Evolutionary conservation across 768 basidiomycete species (phyloP), one percentile per base, ranked within the genome.

Genomic region (Kwoniella botswanensis): DNA sequence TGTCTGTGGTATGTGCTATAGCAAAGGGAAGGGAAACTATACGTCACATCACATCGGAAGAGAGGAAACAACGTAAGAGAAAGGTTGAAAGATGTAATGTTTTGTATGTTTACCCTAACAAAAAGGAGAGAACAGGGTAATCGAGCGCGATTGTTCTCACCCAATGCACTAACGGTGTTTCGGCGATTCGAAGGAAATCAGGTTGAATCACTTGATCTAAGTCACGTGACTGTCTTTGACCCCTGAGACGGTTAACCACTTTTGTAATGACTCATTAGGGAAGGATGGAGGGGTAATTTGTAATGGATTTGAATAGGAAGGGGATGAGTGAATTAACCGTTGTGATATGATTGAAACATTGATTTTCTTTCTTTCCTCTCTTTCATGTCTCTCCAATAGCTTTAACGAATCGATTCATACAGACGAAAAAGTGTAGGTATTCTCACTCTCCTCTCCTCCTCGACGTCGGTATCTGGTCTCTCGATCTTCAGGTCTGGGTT

Each of bases 151-250:
- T 61, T 61, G 59, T 61, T 61, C 46, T 61, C 41, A 43, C 15
- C 18, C 12, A 50, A 10, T 35, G 35, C 35, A 50, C 46, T 50
- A 43, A 50, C 67, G 59, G 58, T 18, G 53, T 60, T 68, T 63
- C 67, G 67, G 60, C 60, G 62, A 53, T 68, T 63, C 60, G 58
- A 21, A 18, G 26, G 44, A 43, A 54, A 65, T 65, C 64, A 65
- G 11, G 29, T 41, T 42, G 65, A 54, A 41, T 67, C 63, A 53
- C 63, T 50, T 63, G 46, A 21, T 41, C 13, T n/a, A 55, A 35
- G 21, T 65, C 63, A 65, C 63, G 63, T 65, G 65, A 57, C 24
- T 11, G 12, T 3, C 41, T 13, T 41, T 54, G 11, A 26, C 12
- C 4, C 65, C 65, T 67, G 65, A 57, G 15, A 21, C n/a, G 6